Evolutionary conservation across 805 yeast genomes (phyloP).

Genomic region (Suhomyces kilbournensis): DNA sequence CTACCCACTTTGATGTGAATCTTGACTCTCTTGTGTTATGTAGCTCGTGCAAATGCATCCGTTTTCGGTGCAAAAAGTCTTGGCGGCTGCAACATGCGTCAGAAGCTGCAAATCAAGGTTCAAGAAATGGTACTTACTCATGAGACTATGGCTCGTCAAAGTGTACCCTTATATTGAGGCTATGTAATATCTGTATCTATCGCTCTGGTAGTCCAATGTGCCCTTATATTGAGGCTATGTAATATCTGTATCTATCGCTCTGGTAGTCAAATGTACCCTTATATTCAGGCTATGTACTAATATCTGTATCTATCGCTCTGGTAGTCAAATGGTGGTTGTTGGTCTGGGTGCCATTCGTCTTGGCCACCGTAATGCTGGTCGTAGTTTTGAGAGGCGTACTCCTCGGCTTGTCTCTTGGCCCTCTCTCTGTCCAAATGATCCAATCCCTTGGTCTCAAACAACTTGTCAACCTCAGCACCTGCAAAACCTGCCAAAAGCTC

Average conservation of each 20-base stretch:
- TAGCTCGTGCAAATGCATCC: too few relatives aligned
- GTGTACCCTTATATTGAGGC: too few relatives aligned
- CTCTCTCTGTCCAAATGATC: conserved; percentile 28
- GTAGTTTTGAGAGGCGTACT: conserved; percentile 19
- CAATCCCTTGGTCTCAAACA: conserved; percentile 32
- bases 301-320: conserved; percentile 21
- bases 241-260: conserved; percentile 15
- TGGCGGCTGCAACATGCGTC: conserved; percentile 1
- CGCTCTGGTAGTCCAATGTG: conserved; percentile 24
- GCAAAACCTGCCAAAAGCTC: conserved; percentile 28
- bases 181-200: conserved; percentile 14
- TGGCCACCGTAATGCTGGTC: conserved; percentile 27
- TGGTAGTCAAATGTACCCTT: conserved; percentile 21
- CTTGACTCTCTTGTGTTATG: too few relatives aligned
- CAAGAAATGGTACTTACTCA: too few relatives aligned
- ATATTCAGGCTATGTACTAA: too few relatives aligned
- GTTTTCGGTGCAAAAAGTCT: neutral
- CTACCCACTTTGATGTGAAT: too few relatives aligned
- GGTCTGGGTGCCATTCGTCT: conserved; percentile 26
- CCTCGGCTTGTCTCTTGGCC: conserved; percentile 23
- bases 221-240: neutral
- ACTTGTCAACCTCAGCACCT: conserved; percentile 33
- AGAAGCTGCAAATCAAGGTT: neutral
- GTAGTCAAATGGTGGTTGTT: conserved; percentile 26
- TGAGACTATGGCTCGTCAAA: too few relatives aligned